Base-by-base conservation (phyloP, 164 flowering plant genomes). In the Vitis labrusca region DNA sequence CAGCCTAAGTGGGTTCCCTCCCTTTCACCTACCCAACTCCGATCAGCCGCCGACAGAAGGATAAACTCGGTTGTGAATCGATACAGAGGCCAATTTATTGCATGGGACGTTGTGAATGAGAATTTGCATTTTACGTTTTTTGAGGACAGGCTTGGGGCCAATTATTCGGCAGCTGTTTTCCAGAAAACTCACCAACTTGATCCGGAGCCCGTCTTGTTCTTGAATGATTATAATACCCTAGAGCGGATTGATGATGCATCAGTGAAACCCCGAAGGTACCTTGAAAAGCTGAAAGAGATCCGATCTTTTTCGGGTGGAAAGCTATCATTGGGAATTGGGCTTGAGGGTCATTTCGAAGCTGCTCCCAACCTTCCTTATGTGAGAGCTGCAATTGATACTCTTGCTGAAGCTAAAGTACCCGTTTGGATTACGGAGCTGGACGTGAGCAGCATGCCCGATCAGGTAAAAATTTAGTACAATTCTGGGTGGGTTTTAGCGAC, bases 1-100 rank as follows among this genome's bases (percentile, higher is more conserved):
- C 78, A 77, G 56, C 86, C 74, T 3, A 9, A 50, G 0, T 88
- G 91, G 91, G 83, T 88, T 2, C 47, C 66, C 14, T 30, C 48
- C 12, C 77, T 85, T 14, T 37, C 85, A 0, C 69, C 76, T 0
- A 55, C 29, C 1, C 69, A 78, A n/a, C 70, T 87, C 1, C 2
- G n/a, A 8, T 10, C 19, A 51, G 86, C 44, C 7, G 5, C 44
- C 7, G 44, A 6, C 44, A 3, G 7, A 6, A 37, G 7, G 44
- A 37, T 37, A 37, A 37, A 37, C 44, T 6, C 44, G 44, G 44
- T 37, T 37, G 44, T 37, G 44, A 5, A 37, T 37, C 44, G 69
- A n/a, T 70, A 78, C 71, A n/a, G 37, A 9, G 64, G 71, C 13
- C 54, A 71, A 37, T 71, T 74, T 50, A 51, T 70, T 8, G 72